Base-by-base conservation (phyloP, 257 asterid genomes). In the Marsdenia floribunda region DNA sequence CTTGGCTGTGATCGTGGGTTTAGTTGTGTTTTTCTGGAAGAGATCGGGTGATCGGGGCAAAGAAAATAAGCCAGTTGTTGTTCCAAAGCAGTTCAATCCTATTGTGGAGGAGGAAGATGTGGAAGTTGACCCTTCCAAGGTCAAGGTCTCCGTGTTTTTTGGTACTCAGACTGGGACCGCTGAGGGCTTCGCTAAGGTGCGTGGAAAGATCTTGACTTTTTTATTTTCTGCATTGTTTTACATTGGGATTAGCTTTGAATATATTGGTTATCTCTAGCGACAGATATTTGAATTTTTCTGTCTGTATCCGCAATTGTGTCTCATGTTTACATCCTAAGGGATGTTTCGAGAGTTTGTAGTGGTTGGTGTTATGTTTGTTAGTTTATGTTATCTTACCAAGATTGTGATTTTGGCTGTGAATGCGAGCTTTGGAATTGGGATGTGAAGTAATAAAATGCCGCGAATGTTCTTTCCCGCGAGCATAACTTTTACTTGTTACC, bases 111-210 rank as follows among this genome's bases (percentile, higher is more conserved):
- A 86, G 55, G 93, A 86, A 72, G 91, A 86, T 44, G 89, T 68
- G 47, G 91, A 83, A 5, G 58, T 82, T 38, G 94, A 79, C n/a
- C 88, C 90, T 59, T 87, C 82, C 42, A 90, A 87, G 82, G 83
- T 78, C 70, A 87, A 83, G 84, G 80, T 90, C 75, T 77, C 89
- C 26, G 86, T 90, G 57, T 87, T 88, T 68, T 90, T 84, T 33
- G 96, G 96, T 22, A 90, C 96, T n/a, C 94, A 90, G 82, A 90
- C 94, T 57, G 96, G 96, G 47, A 90, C 96, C 26, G 96, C 94
- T 53, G 94, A 90, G 84, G 92, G 96, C 19, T 90, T 90, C 69
- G 92, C 94, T 50, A 90, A 90, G 96, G 96, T 90, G 77, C 52
- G 22, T 40, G 0, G n/a, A 54, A 55, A 42, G 73, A 63, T 77